Evolutionary conservation across 257 asterid genomes (phyloP).

Genomic region (Jasminum sambac): DNA sequence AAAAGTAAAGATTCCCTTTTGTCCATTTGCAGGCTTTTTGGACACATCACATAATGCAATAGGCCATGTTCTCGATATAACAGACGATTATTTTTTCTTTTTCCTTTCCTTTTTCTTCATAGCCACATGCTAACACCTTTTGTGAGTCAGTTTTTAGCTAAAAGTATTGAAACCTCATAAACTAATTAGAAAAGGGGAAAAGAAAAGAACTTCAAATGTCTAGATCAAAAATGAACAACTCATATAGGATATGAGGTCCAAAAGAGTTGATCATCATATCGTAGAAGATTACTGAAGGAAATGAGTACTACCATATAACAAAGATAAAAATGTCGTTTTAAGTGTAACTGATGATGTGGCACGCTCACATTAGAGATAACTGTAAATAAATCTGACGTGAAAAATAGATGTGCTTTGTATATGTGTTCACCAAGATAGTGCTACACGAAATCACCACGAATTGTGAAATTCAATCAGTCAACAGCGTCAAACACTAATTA

Average conservation of each 20-base stretch:
- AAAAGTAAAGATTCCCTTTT: constrained; percentile 28
- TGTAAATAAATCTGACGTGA: too few relatives aligned
- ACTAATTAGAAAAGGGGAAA: not conserved
- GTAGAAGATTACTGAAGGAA: too few relatives aligned
- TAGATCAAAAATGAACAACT: not conserved
- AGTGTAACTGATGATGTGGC: too few relatives aligned
- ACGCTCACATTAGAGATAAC: too few relatives aligned
- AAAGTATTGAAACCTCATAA: not conserved
- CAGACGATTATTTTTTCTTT: constrained; percentile 21
- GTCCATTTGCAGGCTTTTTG: constrained; percentile 31
- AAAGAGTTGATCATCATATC: not conserved
- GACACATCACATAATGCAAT: constrained; percentile 23
- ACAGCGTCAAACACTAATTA: not conserved
- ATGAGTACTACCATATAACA: too few relatives aligned
- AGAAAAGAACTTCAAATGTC: not conserved
- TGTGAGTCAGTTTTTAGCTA: not conserved
- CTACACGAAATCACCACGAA: not conserved
- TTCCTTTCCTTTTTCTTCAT: constrained; percentile 28
- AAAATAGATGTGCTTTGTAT: not conserved
- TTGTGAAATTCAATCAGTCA: not conserved
- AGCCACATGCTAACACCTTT: constrained; percentile 25
- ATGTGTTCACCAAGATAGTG: not conserved
- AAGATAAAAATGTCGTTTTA: too few relatives aligned
- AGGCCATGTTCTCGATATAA: constrained; percentile 19
- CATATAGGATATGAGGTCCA: not conserved